Base-by-base conservation (phyloP, 371 early-diverging fungal species). In the Saksenaea vasiformis region DNA sequence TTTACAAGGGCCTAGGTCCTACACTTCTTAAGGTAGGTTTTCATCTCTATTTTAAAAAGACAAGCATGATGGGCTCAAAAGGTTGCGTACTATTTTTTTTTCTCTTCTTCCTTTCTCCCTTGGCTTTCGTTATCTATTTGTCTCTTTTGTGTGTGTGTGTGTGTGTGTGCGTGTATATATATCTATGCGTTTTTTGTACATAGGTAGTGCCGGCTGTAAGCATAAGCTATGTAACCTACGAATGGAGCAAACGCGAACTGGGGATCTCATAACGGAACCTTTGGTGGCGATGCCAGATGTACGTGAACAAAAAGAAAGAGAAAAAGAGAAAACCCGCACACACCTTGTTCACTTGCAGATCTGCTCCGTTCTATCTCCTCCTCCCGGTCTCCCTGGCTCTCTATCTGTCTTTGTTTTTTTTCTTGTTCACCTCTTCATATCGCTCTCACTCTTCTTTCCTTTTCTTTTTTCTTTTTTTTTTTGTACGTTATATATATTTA, bases 1-100 rank as follows among this genome's bases (percentile, higher is more conserved):
- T 97, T 63, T 97, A 94, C 90, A 92, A 89, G 71, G 97, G 97
- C 9, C 73, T 93, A 44, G 84, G 80, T 5, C 92, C 93, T 5
- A 89, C 91, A 15, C 69, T 93, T 38, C 61, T 87, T 44, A 90
- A 91, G 83, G 89, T 89, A 74, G 37, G 35, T 57, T 35, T 54
- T 28, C 34, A 35, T 3, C 47, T 36, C n/a, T 71, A 9, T 9
- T 19, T 22, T 26, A 54, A 41, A 17, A 26, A 59, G 26, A 56
- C 9, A 28, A 22, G 4, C 14, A 2, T 10, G 51, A 10, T 47
- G 9, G 51, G 27, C 17, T 22, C 27, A 22, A 22, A 47, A 22
- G 24, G 24, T 19, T 47, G 5, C 10, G 22, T 47, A n/a, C n/a
- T n/a, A n/a, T 56, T 38, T 13, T 56, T 3, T 41, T 3, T 26